Percentiles rank a stretch among this genome's conserved stretches.
phyloP scores from a whole-genome alignment of 371 early-diverging fungal genomes.

The Blastocladiella emersonii region DNA sequence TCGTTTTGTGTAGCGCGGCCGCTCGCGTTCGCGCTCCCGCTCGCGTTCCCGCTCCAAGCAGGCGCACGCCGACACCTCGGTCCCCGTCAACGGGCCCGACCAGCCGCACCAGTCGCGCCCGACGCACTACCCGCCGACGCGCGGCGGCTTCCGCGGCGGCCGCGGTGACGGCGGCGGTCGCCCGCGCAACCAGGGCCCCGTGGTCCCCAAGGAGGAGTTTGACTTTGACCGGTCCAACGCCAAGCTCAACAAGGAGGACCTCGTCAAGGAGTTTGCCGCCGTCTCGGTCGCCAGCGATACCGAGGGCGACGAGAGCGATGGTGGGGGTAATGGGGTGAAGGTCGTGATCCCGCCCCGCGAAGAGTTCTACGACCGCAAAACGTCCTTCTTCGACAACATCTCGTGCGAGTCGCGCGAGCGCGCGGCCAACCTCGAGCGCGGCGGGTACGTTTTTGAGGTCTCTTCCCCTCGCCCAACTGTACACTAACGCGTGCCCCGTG shows the following conservation, averaged over 20 bases:
- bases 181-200: constrained; percentile 22
- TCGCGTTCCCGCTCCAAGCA: neutral
- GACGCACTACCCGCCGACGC: neutral
- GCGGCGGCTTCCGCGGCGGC: neutral
- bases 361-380: constrained; percentile 53
- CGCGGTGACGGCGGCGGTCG: neutral
- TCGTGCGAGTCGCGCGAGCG: constrained; percentile 91
- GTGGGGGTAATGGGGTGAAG: constrained; percentile 11
- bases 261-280: constrained; percentile 45
- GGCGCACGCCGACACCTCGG: neutral
- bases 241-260: constrained; percentile 73
- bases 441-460: constrained; percentile 9
- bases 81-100: neutral
- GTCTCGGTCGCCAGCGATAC: constrained; percentile 6
- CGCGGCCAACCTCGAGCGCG: constrained; percentile 32
- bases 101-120: constrained; percentile 5
- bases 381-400: constrained; percentile 93
- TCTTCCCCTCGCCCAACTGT: constrained; percentile 4
- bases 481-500: constrained; percentile 9
- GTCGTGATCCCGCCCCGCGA: constrained; percentile 33
- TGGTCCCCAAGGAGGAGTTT: constrained; percentile 74
- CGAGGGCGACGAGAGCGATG: constrained; percentile 9
- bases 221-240: constrained; percentile 89
- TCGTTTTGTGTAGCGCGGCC: neutral
- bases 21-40: neutral